Evolutionary conservation across 1,284 basidiomycete genomes (phyloP), one percentile per base, ranked within the genome.

Genomic region (Afroboletus lepidellus): DNA sequence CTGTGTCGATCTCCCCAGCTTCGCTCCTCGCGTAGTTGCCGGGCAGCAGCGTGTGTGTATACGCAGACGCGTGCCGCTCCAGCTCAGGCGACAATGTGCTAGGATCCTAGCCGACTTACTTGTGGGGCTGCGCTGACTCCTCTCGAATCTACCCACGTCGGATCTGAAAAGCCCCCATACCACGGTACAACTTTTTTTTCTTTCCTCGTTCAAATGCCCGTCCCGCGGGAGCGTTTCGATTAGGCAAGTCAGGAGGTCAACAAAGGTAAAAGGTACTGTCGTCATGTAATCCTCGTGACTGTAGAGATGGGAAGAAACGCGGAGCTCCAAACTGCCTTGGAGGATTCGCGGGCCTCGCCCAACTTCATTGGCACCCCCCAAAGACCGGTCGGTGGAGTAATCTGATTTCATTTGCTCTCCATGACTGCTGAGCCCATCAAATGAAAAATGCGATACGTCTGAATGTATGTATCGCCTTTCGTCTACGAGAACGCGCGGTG

Each of bases 391-490:
- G 18, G 39, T 25, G 24, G 4, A 45, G 20, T 16, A 15, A 59
- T 45, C 50, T 33, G 27, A 20, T 61, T 61, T 64, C 46, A 56
- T 48, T 34, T 48, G 8, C 13, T 34, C 39, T 18, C 43, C 41
- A 42, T 42, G 20, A 21, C 30, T 30, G 30, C 43, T 27, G 47
- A 50, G 41, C 38, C 25, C 47, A 58, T 57, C 52, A 57, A 41
- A 44, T 39, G 39, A 45, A 48, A 46, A 41, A 48, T 34, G 21
- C 32, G 23, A 44, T 30, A 46, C 39, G 44, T 30, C 27, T 36
- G n/a, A 25, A 38, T 33, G 36, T 34, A 20, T 13, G 59, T 62
- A 62, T 46, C 21, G 60, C 60, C 61, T 48, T 23, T 21, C 36
- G 12, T 38, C 38, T 29, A 5, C 21, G 4, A 56, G 39, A 29